Base-by-base conservation (phyloP, 192 early-diverging fungal genomes). In the Spinellus fusiger region DNA sequence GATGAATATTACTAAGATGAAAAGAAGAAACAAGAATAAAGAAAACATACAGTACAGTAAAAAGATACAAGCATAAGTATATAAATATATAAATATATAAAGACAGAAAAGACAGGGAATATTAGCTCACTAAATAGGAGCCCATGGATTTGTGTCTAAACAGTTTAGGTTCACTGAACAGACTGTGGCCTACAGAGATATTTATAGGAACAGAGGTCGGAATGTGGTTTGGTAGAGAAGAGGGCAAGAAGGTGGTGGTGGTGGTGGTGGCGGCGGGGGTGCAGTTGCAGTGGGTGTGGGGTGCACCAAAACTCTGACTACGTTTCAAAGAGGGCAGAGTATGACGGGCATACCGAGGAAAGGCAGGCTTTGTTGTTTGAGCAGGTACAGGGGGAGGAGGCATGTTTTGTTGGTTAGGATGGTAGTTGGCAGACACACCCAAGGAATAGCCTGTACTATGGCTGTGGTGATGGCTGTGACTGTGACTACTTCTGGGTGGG, bases 371-470 rank as follows among this genome's bases (percentile, higher is more conserved):
- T 27, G 49, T 61, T 50, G 29, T 34, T 34, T 61, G 59, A 34
- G 31, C 7, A 28, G 59, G 59, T 4, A 61, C 59, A 10, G 49
- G 49, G 6, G 59, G 59, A 26, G 59, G 59, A 51, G 59, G 59
- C 10, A 61, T 61, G 23, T 9, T 50, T 13, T 61, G 26, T 9
- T 28, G 48, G 34, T 61, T 61, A 32, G 33, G 32, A 25, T 61
- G 32, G 26, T 18, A 34, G 38, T 61, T 61, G 25, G 38, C 15
- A 15, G 37, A 38, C 15, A 10, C 37, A 10, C 7, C 15, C 15
- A 10, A 10, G 15, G 37, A 38, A 10, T 15, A 15, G 15, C 15
- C 15, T 10, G 8, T 38, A 38, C 15, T 7, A 15, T 7, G 7
- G 37, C 37, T 38, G 15, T 38, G 7, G 15, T 38, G 7, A 38